Percentiles rank a stretch among this genome's conserved stretches.
Conservation (phyloP, 495 filamentous ascomycete species). For the Hypoxylon crocopeplum region DNA sequence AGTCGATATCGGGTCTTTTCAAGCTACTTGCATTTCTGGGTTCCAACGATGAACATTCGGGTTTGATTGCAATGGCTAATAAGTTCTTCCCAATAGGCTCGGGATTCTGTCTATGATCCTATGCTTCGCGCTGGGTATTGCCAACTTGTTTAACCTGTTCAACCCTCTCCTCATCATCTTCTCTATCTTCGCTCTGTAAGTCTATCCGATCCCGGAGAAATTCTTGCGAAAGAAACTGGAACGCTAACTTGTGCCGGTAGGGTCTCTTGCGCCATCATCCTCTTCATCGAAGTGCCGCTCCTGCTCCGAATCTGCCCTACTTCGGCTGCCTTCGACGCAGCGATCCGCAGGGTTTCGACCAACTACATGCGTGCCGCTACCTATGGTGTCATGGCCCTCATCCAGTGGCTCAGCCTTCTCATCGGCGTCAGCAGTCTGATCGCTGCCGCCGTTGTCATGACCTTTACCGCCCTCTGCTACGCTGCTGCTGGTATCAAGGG, state of each 20-base stretch:
- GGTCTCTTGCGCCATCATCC: slow-evolving; percentile 78
- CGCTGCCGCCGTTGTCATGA: slow-evolving; percentile 82
- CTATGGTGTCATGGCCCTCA: slow-evolving; percentile 78
- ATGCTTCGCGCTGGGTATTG: slow-evolving; percentile 93
- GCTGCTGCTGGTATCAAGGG: slow-evolving; percentile 82
- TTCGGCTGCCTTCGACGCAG: slow-evolving; percentile 82
- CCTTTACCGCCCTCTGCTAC: slow-evolving; percentile 82
- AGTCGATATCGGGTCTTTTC: background rate
- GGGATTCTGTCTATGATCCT: slow-evolving; percentile 93
- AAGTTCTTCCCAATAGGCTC: slow-evolving; percentile 66
- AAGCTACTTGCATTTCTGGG: background rate
- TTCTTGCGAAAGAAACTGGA: background rate
- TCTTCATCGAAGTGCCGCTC: slow-evolving; percentile 97
- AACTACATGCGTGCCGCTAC: slow-evolving; percentile 97
- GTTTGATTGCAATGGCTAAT: slow-evolving; percentile 24
- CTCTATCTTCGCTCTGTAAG: slow-evolving; percentile 85
- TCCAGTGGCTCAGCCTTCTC: slow-evolving; percentile 83
- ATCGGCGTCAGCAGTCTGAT: slow-evolving; percentile 72
- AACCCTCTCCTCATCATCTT: slow-evolving; percentile 72
- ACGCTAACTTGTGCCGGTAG: slow-evolving; percentile 53
- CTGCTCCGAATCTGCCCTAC: slow-evolving; percentile 98
- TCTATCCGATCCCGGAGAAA: background rate
- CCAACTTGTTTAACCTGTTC: slow-evolving; percentile 76
- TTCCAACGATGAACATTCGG: background rate
- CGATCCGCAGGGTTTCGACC: slow-evolving; percentile 90